Conservation (phyloP, 140 eudicot species). For the Oenanthe javanica region DNA sequence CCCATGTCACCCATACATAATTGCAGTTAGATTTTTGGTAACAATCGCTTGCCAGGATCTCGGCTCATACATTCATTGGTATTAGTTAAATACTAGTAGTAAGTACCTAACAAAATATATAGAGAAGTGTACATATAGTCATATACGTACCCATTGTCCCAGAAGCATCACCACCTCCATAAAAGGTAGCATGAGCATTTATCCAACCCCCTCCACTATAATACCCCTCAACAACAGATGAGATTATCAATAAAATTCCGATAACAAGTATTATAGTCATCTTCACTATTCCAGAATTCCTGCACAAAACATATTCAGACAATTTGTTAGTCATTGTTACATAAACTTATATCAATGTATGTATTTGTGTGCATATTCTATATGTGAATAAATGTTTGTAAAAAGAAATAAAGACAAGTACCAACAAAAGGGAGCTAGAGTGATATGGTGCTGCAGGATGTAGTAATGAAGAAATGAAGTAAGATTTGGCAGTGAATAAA, state of each 20-base stretch:
- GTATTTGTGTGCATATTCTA: neutral
- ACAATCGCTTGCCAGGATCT: no score
- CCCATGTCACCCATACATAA: no score
- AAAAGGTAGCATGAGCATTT: slow-evolving; percentile 73
- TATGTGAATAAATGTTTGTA: neutral
- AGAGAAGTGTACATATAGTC: neutral
- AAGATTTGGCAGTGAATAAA: slow-evolving; percentile 1
- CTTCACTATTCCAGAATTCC: slow-evolving; percentile 21
- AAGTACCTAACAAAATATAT: neutral
- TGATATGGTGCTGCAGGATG: neutral
- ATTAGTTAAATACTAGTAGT: neutral
- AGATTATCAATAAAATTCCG: slow-evolving; percentile 30
- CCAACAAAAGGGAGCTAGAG: neutral
- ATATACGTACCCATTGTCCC: slow-evolving; percentile 65
- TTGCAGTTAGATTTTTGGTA: no score
- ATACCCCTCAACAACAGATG: slow-evolving; percentile 40
- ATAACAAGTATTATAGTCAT: slow-evolving; percentile 22
- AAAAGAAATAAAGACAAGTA: neutral
- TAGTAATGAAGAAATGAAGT: neutral
- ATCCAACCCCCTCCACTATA: slow-evolving; percentile 62
- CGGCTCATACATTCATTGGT: neutral
- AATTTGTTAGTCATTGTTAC: neutral
- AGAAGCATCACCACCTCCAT: slow-evolving; percentile 82
- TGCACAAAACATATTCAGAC: slow-evolving; percentile 13
- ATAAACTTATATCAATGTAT: neutral